Evolutionary conservation across 805 yeast species (phyloP), one percentile per base, ranked within the genome.

Genomic region (Nakazawaea ernobii): DNA sequence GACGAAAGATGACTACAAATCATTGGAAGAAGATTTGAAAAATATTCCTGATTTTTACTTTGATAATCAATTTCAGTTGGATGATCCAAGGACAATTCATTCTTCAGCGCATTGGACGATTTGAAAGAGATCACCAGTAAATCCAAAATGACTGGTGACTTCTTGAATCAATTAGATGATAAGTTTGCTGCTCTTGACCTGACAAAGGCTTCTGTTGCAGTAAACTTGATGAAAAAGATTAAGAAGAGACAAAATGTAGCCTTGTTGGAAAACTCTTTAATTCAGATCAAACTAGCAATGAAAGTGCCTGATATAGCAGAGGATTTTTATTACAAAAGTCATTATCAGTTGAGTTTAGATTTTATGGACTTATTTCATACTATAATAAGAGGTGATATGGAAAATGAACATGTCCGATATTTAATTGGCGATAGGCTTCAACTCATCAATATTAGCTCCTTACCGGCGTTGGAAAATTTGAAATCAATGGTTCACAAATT

Each of bases 1-100:
- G 43, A 41, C 59, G 36, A 63, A 59, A 8, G 54, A 53, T 13
- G 45, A 38, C 5, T 45, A 52, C 27, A 40, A 24, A 11, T 17
- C 32, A 49, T 14, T 43, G 4, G 45, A 41, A 15, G 52, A 61
- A 30, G 57, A 64, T 8, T 50, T 80, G 41, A 54, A 65, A 7
- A 60, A 71, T 50, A 77, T 94, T 6, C 98, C 99, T 0, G 63
- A 68, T 2, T 78, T 88, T 1, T 94, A 77, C 56, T 81, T 84
- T 52, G 77, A 75, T 26, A 69, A 75, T 7, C 75, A 80, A 36
- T 94, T 94, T 65, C 73, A 87, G 53, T 70, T 94, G 35, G 97
- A 94, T 56, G 89, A 94, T 60, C 97, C 97, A 6, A 73, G 96
- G 48, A 74, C 83, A 1, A 81, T 45, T 82, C 91, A 7, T 92